Evolutionary conservation across 208 protist species (phyloP), one percentile per base, ranked within the genome.

Genomic region (Naegleria gruberi): DNA sequence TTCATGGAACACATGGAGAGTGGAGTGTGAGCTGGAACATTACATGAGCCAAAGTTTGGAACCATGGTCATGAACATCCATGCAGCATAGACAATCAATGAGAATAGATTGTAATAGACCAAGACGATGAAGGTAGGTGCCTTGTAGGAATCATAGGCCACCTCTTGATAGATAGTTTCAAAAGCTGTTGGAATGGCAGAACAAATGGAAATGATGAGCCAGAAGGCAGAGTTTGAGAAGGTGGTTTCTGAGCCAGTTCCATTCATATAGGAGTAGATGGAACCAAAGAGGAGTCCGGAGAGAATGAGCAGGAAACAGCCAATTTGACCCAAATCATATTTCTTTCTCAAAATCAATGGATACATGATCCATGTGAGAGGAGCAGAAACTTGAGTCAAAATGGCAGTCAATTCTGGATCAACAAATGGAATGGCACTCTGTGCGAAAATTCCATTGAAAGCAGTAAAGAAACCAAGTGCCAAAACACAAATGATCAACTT

Each of bases 21-120:
- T 8, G 73, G 73, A 30, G 34, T 82, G 34, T 82, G 30, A 41
- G 19, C 6, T 82, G 73, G 73, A 41, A 82, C 30, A 55, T 55
- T 55, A 17, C 73, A 82, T 8, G 26, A n/a, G 5, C 73, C 73
- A 40, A 82, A 82, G 7, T 82, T 30, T 5, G 73, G 73, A 40
- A 34, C 73, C 34, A 40, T 40, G 6, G 26, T 34, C 7, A 82
- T 82, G 73, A 82, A 82, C 30, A 82, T 82, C 73, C 73, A 82
- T 30, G 6, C 19, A 40, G 23, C 5, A 40, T 82, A 82, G 15
- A 82, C 34, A 40, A 82, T 34, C 8, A 82, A 17, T 8, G 73
- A 82, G 73, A 82, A 82, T n/a, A 82, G 73, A 82, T 82, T 82
- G 73, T 82, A 82, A 82, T 82, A 82, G 34, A 82, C 73, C 7